These are phyloP conservation scores for Tuber indicum DNA, from an alignment of 495 filamentous ascomycete genomes.

Conservation along the genomic window DNA sequence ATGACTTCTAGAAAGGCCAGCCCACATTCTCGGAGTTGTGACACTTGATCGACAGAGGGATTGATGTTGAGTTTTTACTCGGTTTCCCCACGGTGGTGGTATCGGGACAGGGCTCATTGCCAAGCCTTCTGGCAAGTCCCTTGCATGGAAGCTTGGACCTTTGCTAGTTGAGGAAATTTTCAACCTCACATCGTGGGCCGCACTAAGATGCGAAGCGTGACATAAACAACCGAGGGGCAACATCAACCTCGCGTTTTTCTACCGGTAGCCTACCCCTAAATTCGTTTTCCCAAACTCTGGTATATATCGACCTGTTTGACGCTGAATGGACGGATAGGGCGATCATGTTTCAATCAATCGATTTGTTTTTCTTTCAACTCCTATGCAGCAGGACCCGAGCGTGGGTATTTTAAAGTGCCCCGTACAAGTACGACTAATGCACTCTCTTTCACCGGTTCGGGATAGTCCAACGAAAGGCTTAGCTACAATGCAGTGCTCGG, in stretches of 20 bases:
- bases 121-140: not conserved
- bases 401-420: not conserved
- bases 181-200: not conserved
- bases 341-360: not conserved
- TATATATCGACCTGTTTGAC: not conserved
- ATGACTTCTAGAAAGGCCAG: not conserved
- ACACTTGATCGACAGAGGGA: not conserved
- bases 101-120: not conserved
- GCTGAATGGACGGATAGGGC: not conserved
- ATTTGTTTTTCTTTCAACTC: not conserved
- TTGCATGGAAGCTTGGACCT: slow-evolving; percentile 2
- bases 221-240: not conserved
- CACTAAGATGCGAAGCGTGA: not conserved
- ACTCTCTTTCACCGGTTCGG: not conserved
- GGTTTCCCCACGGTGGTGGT: not conserved
- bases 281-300: not conserved
- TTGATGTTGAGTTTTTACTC: slow-evolving; percentile 3
- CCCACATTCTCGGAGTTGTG: not conserved
- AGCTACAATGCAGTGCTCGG: not conserved
- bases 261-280: not conserved
- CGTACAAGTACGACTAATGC: not conserved
- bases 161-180: not conserved
- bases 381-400: not conserved
- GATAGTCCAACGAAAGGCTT: not conserved
- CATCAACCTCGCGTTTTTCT: not conserved